Base-by-base conservation (phyloP, 805 yeast species). In the Yamadazyma nakazawae region DNA sequence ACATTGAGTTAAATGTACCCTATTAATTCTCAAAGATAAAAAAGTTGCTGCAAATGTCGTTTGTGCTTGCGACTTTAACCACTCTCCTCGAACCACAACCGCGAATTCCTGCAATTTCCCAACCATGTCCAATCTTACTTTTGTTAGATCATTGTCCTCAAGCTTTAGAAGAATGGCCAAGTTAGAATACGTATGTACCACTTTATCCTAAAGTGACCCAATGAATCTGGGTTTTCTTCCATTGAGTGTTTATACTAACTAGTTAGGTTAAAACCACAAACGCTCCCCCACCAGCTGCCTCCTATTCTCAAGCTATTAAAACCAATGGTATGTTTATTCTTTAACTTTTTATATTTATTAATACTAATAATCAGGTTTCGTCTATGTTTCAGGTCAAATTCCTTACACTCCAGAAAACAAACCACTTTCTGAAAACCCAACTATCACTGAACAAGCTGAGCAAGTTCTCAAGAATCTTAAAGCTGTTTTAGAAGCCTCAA, bases 241-340 rank as follows among this genome's bases (percentile, higher is more conserved):
- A 39, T 44, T 44, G 43, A 38, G 18, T n/a, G 13, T 39, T 42
- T 50, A 48, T 48, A 43, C 48, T 30, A 28, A 59, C 43, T 49
- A 47, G 5, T 45, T 45, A 71, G 78, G 83, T 88, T 49, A 75
- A 78, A 58, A 81, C 96, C 43, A 74, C 81, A 53, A 74, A 74
- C 55, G 96, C 98, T 32, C 98, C 99, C 56, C 90, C 96, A 49
- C 96, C 98, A 51, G 97, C 96, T 35, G 98, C 97, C 34, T 82
- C 96, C 12, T 92, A 92, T 69, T 88, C 96, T 25, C 99, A 94
- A 70, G 99, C 98, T 40, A 80, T 91, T 67, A 90, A 87, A 72
- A 96, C 83, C 58, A 88, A 88, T 67, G 75, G 75, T 70, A 67
- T 40, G 72, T 67, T 21, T 21, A 48, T 16, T 25, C 18, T 14